Evolutionary conservation across 2,329 filamentous ascomycete species (phyloP).

Genomic region (Colletotrichum orchidophilum): DNA sequence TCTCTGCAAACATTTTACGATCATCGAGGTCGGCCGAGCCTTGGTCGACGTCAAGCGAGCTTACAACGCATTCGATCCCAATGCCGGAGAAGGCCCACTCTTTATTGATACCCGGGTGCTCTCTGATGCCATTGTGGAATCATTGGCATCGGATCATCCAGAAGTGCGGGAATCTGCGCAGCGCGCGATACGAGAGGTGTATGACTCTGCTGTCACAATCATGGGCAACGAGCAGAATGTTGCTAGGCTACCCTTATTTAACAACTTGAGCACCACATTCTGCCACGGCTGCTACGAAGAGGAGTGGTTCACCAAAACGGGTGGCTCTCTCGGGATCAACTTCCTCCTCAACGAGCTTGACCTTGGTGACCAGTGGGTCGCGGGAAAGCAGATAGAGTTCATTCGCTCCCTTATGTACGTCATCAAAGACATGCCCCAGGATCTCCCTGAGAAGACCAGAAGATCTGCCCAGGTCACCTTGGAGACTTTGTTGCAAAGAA

Average conservation of each 20-base stretch:
- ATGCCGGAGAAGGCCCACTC: slow-evolving; percentile 85
- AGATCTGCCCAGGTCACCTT: slow-evolving; percentile 85
- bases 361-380: slow-evolving; percentile 85
- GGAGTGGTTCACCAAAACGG: slow-evolving; percentile 98
- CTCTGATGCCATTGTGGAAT: slow-evolving; percentile 90
- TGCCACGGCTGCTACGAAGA: slow-evolving; percentile 97
- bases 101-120: slow-evolving; percentile 88
- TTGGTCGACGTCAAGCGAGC: slow-evolving; percentile 82
- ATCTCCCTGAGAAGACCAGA: slow-evolving; percentile 90
- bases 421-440: slow-evolving; percentile 96
- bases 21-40: slow-evolving; percentile 89
- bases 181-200: slow-evolving; percentile 79
- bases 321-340: slow-evolving; percentile 89
- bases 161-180: slow-evolving; percentile 86
- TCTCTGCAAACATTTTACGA: slow-evolving; percentile 87
- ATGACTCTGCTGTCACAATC: slow-evolving; percentile 79
- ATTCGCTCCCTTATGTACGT: slow-evolving; percentile 94
- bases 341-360: slow-evolving; percentile 86
- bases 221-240: slow-evolving; percentile 80
- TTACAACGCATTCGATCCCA: slow-evolving; percentile 82
- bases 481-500: slow-evolving; percentile 79
- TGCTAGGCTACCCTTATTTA: slow-evolving; percentile 84
- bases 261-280: slow-evolving; percentile 82
- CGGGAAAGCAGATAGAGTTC: slow-evolving; percentile 85
- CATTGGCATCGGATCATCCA: slow-evolving; percentile 83